Evolutionary conservation across 371 early-diverging fungal genomes (phyloP).

Genomic region (Blastocladiella emersonii): DNA sequence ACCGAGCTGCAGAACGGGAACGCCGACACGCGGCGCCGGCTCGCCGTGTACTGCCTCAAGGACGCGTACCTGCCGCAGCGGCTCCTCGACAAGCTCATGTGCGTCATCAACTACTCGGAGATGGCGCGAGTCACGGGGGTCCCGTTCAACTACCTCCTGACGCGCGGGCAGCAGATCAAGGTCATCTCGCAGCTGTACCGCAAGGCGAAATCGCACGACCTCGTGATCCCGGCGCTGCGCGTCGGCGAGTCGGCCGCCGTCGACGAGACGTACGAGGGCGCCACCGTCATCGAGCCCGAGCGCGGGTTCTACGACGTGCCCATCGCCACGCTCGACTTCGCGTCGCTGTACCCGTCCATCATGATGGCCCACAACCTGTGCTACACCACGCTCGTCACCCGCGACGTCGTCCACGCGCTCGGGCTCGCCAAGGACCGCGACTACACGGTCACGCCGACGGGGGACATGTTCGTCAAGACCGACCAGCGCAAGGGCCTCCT

Average conservation of each 20-base stretch:
- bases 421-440: slow-evolving; percentile 61
- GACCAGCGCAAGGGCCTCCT: slow-evolving; percentile 73
- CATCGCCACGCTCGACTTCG: slow-evolving; percentile 98
- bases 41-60: slow-evolving; percentile 98
- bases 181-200: slow-evolving; percentile 95
- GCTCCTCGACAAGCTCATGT: slow-evolving; percentile 94
- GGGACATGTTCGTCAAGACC: slow-evolving; percentile 73
- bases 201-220: slow-evolving; percentile 66
- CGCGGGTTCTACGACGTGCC: slow-evolving; percentile 94
- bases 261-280: slow-evolving; percentile 95
- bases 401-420: slow-evolving; percentile 39
- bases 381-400: slow-evolving; percentile 77
- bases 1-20: slow-evolving; percentile 91
- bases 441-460: slow-evolving; percentile 78
- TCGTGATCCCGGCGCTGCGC: slow-evolving; percentile 85
- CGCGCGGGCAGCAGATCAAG: slow-evolving; percentile 96
- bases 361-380: slow-evolving; percentile 99
- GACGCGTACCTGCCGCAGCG: slow-evolving; percentile 97
- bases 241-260: slow-evolving; percentile 43
- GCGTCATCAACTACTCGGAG: slow-evolving; percentile 95
- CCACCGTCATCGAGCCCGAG: slow-evolving; percentile 96
- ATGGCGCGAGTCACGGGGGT: slow-evolving; percentile 98
- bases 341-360: slow-evolving; percentile 98
- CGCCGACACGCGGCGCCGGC: slow-evolving; percentile 87
- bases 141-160: slow-evolving; percentile 90